Evolutionary conservation across 2,329 filamentous ascomycete genomes (phyloP).

Genomic region (Beauveria scarabaeidicola): DNA sequence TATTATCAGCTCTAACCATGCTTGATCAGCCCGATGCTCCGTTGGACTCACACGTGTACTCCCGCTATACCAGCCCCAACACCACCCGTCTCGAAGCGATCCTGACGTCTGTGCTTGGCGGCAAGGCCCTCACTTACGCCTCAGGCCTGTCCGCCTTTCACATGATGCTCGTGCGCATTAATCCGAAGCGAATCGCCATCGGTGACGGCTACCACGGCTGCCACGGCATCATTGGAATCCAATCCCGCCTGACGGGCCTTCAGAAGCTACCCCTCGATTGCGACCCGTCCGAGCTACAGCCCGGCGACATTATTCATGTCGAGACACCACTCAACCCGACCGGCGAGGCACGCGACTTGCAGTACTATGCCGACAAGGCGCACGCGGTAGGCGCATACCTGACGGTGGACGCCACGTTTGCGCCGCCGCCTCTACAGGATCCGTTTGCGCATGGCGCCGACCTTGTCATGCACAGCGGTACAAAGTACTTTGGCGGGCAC

Average conservation of each 20-base stretch:
- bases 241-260: conserved; percentile 68
- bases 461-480: conserved; percentile 83
- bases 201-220: conserved; percentile 87
- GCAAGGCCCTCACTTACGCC: conserved; percentile 65
- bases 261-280: conserved; percentile 64
- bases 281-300: conserved; percentile 53
- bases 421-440: conserved; percentile 79
- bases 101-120: conserved; percentile 63
- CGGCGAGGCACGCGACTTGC: conserved; percentile 69
- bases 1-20: conserved; percentile 8
- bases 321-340: conserved; percentile 93
- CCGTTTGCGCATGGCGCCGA: conserved; percentile 78
- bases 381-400: conserved; percentile 64
- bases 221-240: conserved; percentile 70
- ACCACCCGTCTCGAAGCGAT: conserved; percentile 78
- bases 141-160: conserved; percentile 87
- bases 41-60: conserved; percentile 69
- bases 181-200: conserved; percentile 76
- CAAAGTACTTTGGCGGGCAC: conserved; percentile 95
- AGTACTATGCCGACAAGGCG: conserved; percentile 62
- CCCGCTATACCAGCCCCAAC: conserved; percentile 69
- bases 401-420: conserved; percentile 87
- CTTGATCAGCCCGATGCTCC: conserved; percentile 36
- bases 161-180: conserved; percentile 72
- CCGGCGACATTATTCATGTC: conserved; percentile 79